These are phyloP conservation scores for Daucus carota DNA, from an alignment of 129 eudicot genomes.

Conservation along the genomic window DH1_v3.0 NC_030381.2:26814501-26815000, in stretches of 20 bases:
- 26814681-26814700: too few relatives aligned
- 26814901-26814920: conserved; percentile 8
- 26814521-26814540: conserved; percentile 68
- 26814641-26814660: conserved; percentile 59
- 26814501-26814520: conserved; percentile 36
- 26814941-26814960: background rate
- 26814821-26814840: conserved; percentile 11
- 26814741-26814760: too few relatives aligned
- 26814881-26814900: conserved; percentile 7
- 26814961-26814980: conserved; percentile 6
- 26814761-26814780: too few relatives aligned
- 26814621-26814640: conserved; percentile 65
- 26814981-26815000: conserved; percentile 11
- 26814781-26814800: too few relatives aligned
- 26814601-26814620: conserved; percentile 43
- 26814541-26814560: conserved; percentile 39
- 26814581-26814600: conserved; percentile 45
- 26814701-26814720: too few relatives aligned
- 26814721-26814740: too few relatives aligned
- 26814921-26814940: background rate
- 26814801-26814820: conserved; percentile 5
- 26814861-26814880: conserved; percentile 8
- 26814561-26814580: conserved; percentile 35
- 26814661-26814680: conserved; percentile 4
- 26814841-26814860: conserved; percentile 6